Percentiles rank a stretch among this genome's conserved stretches.
Evolutionary conservation across 2,329 filamentous ascomycete genomes (phyloP).

Genomic region (Lachnellula suecica): DNA sequence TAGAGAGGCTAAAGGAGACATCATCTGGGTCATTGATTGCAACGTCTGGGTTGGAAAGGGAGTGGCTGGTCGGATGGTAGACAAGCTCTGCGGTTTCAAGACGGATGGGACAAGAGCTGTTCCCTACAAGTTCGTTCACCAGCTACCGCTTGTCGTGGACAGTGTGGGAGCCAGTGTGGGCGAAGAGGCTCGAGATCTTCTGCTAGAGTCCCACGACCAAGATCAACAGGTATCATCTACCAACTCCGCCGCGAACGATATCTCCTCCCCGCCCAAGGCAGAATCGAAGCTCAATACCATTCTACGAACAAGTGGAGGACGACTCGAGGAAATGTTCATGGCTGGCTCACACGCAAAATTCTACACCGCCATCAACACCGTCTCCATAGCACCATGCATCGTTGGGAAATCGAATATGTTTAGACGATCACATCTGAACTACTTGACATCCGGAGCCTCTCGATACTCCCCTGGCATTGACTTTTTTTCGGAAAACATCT

Average conservation of each 20-base stretch:
- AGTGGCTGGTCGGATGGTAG: conserved; percentile 84
- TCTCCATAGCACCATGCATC: conserved; percentile 86
- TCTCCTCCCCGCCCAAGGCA: conserved; percentile 24
- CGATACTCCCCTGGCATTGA: conserved; percentile 69
- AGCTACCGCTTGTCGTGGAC: conserved; percentile 88
- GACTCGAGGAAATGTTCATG: conserved; percentile 93
- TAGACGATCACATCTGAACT: conserved; percentile 83
- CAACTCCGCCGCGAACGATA: conserved; percentile 34
- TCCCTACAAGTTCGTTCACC: conserved; percentile 90
- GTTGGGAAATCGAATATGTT: conserved; percentile 99
- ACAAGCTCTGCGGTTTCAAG: conserved; percentile 72
- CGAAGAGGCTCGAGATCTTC: conserved; percentile 24
- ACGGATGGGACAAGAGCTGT: conserved; percentile 47
- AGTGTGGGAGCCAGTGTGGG: conserved; percentile 43
- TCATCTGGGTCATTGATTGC: conserved; percentile 94
- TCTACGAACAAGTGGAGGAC: conserved; percentile 63
- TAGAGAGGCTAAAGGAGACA: conserved; percentile 79
- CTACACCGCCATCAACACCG: conserved; percentile 95
- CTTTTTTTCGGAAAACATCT: conserved; percentile 93
- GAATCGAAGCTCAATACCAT: conserved; percentile 24
- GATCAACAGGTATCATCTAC: conserved; percentile 24
- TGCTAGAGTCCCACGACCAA: conserved; percentile 11
- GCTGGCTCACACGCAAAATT: conserved; percentile 94
- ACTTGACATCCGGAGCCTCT: conserved; percentile 52
- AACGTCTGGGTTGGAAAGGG: conserved; percentile 88